phyloP scores from a whole-genome alignment of 345 rosid genomes.

The Mallotus nudiflorus region DNA sequence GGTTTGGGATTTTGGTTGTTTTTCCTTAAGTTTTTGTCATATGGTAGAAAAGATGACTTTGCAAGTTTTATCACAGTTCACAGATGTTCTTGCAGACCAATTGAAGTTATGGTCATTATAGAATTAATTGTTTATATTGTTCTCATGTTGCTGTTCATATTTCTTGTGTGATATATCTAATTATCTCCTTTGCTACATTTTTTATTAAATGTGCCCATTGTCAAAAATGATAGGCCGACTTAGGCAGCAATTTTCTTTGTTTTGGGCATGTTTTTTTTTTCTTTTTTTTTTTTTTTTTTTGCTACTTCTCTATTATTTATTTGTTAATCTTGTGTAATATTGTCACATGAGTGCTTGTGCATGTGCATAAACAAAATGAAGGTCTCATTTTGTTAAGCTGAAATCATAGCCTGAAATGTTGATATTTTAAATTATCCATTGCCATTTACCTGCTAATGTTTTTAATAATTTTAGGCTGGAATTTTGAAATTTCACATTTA shows the following conservation, averaged over 20 bases:
- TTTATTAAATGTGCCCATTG: too few relatives aligned
- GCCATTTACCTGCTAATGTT: neutral
- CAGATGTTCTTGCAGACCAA: neutral
- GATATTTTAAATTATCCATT: neutral
- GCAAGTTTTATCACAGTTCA: neutral
- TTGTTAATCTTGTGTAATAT: too few relatives aligned
- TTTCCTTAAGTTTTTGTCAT: neutral
- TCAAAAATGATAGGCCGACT: too few relatives aligned
- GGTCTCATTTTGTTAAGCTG: too few relatives aligned
- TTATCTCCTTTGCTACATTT: too few relatives aligned
- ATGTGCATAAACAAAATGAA: too few relatives aligned
- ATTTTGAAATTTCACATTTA: neutral
- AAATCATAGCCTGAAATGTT: too few relatives aligned
- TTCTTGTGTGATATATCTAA: neutral
- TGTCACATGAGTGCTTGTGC: too few relatives aligned
- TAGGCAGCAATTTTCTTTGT: too few relatives aligned
- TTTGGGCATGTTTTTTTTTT: too few relatives aligned
- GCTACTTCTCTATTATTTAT: too few relatives aligned
- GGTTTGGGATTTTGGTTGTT: neutral
- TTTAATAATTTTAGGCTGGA: neutral
- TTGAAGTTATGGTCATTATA: neutral
- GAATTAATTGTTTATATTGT: neutral
- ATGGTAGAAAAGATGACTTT: neutral
- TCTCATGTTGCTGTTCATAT: neutral
- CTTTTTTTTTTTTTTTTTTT: too few relatives aligned